Conservation (phyloP, 2,329 filamentous ascomycete species). For the Sphaerostilbella broomeana region DNA sequence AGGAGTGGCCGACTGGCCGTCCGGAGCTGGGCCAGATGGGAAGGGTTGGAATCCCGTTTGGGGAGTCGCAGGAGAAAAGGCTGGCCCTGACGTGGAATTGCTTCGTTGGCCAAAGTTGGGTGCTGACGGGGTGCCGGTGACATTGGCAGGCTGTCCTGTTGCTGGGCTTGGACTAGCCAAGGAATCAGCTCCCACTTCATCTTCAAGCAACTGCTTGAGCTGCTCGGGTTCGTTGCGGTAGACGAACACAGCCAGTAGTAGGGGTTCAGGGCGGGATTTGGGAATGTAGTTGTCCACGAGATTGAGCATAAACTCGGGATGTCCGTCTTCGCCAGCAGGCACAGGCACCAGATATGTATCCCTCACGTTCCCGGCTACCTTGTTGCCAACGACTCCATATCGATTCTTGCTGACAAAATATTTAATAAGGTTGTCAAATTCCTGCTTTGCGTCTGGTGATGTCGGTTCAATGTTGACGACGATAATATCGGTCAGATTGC, state of each 20-base stretch:
- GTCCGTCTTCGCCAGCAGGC: constrained; percentile 58
- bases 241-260: constrained; percentile 79
- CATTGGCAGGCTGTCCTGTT: constrained; percentile 14
- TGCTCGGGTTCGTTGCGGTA: constrained; percentile 56
- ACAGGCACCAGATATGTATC: constrained; percentile 91
- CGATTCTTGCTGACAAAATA: constrained; percentile 79
- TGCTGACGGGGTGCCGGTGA: constrained; percentile 29
- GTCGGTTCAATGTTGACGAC: constrained; percentile 67
- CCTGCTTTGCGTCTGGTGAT: constrained; percentile 50
- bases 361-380: constrained; percentile 66
- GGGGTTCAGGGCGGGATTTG: constrained; percentile 61
- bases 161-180: constrained; percentile 4
- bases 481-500: constrained; percentile 73
- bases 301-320: constrained; percentile 83
- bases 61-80: constrained; percentile 49
- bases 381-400: constrained; percentile 82
- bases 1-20: constrained; percentile 30
- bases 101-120: constrained; percentile 33
- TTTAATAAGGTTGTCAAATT: constrained; percentile 72
- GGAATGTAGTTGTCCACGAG: constrained; percentile 80
- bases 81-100: constrained; percentile 43
- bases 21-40: constrained; percentile 28
- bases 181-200: constrained; percentile 16
- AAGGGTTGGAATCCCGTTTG: constrained; percentile 28
- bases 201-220: constrained; percentile 21